Evolutionary conservation across 73 alveolate genomes (phyloP).

Genomic region (Paraurostyla sp.): DNA sequence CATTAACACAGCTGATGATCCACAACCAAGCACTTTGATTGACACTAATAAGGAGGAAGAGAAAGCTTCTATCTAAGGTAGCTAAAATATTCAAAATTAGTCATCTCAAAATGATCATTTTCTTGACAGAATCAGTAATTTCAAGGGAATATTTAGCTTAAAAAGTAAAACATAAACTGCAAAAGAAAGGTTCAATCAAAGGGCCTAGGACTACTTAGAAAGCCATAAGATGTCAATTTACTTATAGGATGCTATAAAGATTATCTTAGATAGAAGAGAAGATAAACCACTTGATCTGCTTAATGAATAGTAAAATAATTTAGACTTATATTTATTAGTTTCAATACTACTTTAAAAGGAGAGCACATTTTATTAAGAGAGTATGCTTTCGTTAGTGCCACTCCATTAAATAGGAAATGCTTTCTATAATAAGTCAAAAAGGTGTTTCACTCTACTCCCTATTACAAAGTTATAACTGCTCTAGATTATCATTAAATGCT

Average conservation of each 20-base stretch:
- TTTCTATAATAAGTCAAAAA: slow-evolving; percentile 76
- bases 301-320: slow-evolving; percentile 61
- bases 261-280: slow-evolving; percentile 82
- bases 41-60: background rate
- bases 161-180: slow-evolving; percentile 43
- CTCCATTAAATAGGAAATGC: slow-evolving; percentile 81
- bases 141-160: slow-evolving; percentile 47
- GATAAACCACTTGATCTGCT: slow-evolving; percentile 81
- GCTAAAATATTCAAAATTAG: too few relatives aligned
- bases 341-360: slow-evolving; percentile 77
- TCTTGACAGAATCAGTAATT: slow-evolving; percentile 12
- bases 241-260: slow-evolving; percentile 82
- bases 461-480: slow-evolving; percentile 77
- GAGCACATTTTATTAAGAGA: slow-evolving; percentile 85
- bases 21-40: too few relatives aligned
- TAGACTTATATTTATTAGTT: background rate
- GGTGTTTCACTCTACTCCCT: slow-evolving; percentile 84
- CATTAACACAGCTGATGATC: too few relatives aligned
- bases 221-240: slow-evolving; percentile 68
- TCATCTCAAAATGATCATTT: background rate
- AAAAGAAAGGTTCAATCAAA: slow-evolving; percentile 69
- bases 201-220: slow-evolving; percentile 81
- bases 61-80: too few relatives aligned
- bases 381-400: slow-evolving; percentile 78
- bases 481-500: slow-evolving; percentile 83